Base-by-base conservation (phyloP, 2,329 filamentous ascomycete species). In the Thielaviopsis musarum region DNA sequence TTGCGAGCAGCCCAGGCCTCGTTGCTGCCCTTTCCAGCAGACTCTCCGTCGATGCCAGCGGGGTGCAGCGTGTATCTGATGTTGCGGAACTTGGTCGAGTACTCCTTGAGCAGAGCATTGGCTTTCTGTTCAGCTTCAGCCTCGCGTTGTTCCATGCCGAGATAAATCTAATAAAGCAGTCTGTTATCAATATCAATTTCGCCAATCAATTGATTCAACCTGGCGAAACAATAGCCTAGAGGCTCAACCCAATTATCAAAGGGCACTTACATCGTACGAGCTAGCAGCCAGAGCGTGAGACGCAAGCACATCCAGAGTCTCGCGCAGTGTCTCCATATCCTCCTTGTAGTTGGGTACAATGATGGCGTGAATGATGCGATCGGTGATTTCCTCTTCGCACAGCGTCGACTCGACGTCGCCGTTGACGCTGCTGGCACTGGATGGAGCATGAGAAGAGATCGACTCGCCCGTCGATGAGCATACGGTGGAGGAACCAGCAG, bases 331-430 rank as follows among this genome's bases (percentile, higher is more conserved):
- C 61, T 85, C 81, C 60, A 82, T 72, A 60, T 87, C 83, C 68
- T 88, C 85, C 69, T 85, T 85, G 72, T 88, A 88, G 66, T 87
- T 87, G 19, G 85, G 85, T 52, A 88, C 75, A 63, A 88, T 74
- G 62, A 88, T 85, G 15, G 80, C 82, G 67, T 87, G 82, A 30
- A 85, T 71, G n/a, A 70, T 66, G 0, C 71, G 68, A 10, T 70
- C 67, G 19, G 73, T 74, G 58, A 72, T 68, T 45, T 78, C 75
- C 30, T 70, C 64, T 52, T 61, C 59, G 45, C 51, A 55, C 28
- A 61, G 48, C 34, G 55, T 56, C 24, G 56, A 56, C 41, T 61
- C 55, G 7, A 74, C 65, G 58, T 82, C 77, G 59, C 75, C 77
- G 30, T 75, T 73, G 64, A 81, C 75, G 67, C 75, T 77, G 66